These are phyloP conservation scores for Gentiana macrophylla DNA, from an alignment of 257 asterid species.

Conservation along the genomic window DNA sequence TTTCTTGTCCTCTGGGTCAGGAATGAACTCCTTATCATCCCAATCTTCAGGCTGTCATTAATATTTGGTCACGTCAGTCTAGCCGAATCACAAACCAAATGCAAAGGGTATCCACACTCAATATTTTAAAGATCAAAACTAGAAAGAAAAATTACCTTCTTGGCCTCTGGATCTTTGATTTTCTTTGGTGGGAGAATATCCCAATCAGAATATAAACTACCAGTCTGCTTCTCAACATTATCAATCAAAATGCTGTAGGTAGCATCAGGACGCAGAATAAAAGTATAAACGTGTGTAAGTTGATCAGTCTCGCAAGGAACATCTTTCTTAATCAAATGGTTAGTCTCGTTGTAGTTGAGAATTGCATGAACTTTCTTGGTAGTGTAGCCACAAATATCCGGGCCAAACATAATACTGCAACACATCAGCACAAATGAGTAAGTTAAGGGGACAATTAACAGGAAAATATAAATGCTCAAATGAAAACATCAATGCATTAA, in stretches of 20 bases:
- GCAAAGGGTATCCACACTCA: neutral
- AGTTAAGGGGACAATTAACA: neutral
- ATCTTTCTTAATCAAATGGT: constrained; percentile 81
- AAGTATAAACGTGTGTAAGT: constrained; percentile 84
- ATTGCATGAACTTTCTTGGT: constrained; percentile 91
- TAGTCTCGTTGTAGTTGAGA: constrained; percentile 51
- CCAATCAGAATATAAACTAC: constrained; percentile 94
- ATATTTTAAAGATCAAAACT: neutral
- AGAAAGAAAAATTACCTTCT: constrained; percentile 43
- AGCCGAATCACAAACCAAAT: neutral
- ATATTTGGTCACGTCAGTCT: constrained; percentile 4
- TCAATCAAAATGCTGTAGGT: constrained; percentile 87
- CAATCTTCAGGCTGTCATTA: constrained; percentile 88
- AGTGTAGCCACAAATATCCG: constrained; percentile 83
- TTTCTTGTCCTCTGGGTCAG: constrained; percentile 94
- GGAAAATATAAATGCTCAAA: neutral
- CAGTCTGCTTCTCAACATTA: constrained; percentile 84
- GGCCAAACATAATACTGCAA: constrained; percentile 98
- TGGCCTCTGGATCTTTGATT: constrained; percentile 92
- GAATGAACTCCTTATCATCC: constrained; percentile 89
- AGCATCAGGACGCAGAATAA: constrained; percentile 91
- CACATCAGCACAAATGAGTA: neutral
- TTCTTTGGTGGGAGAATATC: constrained; percentile 78
- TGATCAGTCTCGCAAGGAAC: constrained; percentile 99
- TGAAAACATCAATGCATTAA: neutral